Evolutionary conservation across 805 yeast species (phyloP).

Genomic region (Scheffersomyces lignosus): DNA sequence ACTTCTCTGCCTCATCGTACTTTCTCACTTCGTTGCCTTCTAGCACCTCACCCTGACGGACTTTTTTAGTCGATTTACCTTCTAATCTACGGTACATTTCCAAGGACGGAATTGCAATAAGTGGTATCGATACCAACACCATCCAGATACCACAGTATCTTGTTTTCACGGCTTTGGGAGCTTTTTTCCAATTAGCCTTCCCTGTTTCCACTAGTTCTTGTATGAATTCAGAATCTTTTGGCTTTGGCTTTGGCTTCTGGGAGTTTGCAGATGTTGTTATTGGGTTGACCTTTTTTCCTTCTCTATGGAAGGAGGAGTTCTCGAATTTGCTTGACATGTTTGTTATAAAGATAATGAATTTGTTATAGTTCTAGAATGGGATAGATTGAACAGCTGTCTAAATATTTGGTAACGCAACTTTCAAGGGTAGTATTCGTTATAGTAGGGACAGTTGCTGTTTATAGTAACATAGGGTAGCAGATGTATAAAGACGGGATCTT

Average conservation of each 20-base stretch:
- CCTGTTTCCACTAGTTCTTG: constrained; percentile 40
- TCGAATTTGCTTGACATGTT: constrained; percentile 21
- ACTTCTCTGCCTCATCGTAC: constrained; percentile 40
- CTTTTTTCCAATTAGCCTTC: constrained; percentile 44
- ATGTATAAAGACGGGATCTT: no score
- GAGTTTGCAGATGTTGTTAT: constrained; percentile 11
- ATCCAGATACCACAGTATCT: constrained; percentile 39
- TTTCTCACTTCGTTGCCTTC: constrained; percentile 33
- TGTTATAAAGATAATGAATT: no score
- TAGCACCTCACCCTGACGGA: constrained; percentile 40
- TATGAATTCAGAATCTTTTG: constrained; percentile 32
- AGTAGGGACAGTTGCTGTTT: no score
- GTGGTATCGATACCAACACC: constrained; percentile 39
- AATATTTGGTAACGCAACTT: no score
- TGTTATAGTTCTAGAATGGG: no score
- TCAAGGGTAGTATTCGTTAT: no score
- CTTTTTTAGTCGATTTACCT: constrained; percentile 41
- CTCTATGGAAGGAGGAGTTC: constrained; percentile 32
- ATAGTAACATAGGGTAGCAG: no score
- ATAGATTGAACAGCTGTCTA: no score
- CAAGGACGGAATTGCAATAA: constrained; percentile 31
- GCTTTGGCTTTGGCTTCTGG: constrained; percentile 12
- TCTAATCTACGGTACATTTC: constrained; percentile 38
- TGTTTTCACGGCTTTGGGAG: constrained; percentile 36
- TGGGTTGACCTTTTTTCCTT: constrained; percentile 16